phyloP scores from a whole-genome alignment of 2,329 filamentous ascomycete species.

The Diaporthe ilicicola region DNA sequence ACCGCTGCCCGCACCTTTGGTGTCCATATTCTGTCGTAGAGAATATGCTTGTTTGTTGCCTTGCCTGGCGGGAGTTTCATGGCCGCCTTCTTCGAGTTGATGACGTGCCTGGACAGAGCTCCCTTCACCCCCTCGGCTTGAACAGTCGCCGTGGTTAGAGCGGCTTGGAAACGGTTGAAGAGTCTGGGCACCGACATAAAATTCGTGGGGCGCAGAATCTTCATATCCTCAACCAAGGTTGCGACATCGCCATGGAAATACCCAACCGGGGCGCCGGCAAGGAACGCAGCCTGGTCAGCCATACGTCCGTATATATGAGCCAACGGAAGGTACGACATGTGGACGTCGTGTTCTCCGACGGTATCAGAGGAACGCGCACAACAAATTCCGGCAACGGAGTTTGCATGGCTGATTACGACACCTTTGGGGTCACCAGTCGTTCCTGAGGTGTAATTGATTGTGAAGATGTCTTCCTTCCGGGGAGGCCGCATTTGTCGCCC shows the following conservation, averaged over 20 bases:
- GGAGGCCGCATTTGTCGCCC: conserved; percentile 78
- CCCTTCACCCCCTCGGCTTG: conserved; percentile 84
- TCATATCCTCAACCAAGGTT: conserved; percentile 89
- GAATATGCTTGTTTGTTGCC: conserved; percentile 79
- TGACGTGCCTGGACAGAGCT: conserved; percentile 79
- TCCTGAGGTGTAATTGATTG: conserved; percentile 91
- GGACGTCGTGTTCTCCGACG: conserved; percentile 63
- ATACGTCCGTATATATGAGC: conserved; percentile 95
- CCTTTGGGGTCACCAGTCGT: conserved; percentile 87
- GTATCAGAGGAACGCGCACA: conserved; percentile 65
- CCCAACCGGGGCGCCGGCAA: conserved; percentile 78
- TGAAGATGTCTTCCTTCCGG: conserved; percentile 78
- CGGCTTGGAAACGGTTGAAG: conserved; percentile 88
- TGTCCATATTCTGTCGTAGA: conserved; percentile 90
- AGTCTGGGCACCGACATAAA: conserved; percentile 92
- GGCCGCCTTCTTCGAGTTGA: conserved; percentile 80
- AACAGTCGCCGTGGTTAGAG: conserved; percentile 80
- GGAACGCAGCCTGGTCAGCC: conserved; percentile 78
- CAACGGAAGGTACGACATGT: conserved; percentile 88
- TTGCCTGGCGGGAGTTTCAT: conserved; percentile 76
- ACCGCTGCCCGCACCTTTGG: conserved; percentile 86
- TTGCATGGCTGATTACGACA: conserved; percentile 82
- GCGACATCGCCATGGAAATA: conserved; percentile 95
- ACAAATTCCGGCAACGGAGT: conserved; percentile 78
- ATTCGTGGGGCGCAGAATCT: conserved; percentile 81